These are phyloP conservation scores for Peronospora farinosa DNA, from an alignment of 352 stramenopile species.

Conservation along the genomic window DNA sequence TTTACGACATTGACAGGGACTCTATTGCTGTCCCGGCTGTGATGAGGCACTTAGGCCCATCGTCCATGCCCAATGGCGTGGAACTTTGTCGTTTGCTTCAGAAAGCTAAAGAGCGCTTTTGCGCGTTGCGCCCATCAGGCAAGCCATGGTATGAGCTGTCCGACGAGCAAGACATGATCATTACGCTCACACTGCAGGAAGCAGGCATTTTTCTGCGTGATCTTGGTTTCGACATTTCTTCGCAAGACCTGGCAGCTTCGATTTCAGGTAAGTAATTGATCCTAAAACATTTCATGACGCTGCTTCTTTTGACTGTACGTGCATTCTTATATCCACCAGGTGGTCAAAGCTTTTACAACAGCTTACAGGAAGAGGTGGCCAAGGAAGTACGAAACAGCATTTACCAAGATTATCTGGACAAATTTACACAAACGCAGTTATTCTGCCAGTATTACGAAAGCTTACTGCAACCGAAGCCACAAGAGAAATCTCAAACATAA, in stretches of 20 bases:
- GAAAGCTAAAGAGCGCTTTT: slow-evolving; percentile 45
- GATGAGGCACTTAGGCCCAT: slow-evolving; percentile 39
- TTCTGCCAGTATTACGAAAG: slow-evolving; percentile 86
- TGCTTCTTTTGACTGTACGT: background rate
- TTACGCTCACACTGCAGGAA: slow-evolving; percentile 67
- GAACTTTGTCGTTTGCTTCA: slow-evolving; percentile 59
- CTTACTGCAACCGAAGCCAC: slow-evolving; percentile 38
- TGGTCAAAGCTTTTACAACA: slow-evolving; percentile 63
- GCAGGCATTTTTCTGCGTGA: slow-evolving; percentile 63
- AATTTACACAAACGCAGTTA: slow-evolving; percentile 82
- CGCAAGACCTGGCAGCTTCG: slow-evolving; percentile 42
- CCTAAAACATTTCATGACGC: background rate
- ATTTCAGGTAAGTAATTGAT: slow-evolving; percentile 27
- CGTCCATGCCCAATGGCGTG: slow-evolving; percentile 49
- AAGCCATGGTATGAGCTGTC: slow-evolving; percentile 79
- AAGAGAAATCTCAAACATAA: slow-evolving; percentile 7
- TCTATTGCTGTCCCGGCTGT: slow-evolving; percentile 37
- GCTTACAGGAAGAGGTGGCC: slow-evolving; percentile 65
- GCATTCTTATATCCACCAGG: slow-evolving; percentile 8
- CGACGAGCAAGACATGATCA: slow-evolving; percentile 70
- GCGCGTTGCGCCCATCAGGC: slow-evolving; percentile 30
- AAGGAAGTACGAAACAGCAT: slow-evolving; percentile 63
- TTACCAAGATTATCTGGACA: slow-evolving; percentile 66
- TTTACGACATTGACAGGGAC: slow-evolving; percentile 73
- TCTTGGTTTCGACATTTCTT: slow-evolving; percentile 63